Evolutionary conservation across 768 basidiomycete genomes (phyloP), one percentile per base, ranked within the genome.

Genomic region (Mycena vulgaris): DNA sequence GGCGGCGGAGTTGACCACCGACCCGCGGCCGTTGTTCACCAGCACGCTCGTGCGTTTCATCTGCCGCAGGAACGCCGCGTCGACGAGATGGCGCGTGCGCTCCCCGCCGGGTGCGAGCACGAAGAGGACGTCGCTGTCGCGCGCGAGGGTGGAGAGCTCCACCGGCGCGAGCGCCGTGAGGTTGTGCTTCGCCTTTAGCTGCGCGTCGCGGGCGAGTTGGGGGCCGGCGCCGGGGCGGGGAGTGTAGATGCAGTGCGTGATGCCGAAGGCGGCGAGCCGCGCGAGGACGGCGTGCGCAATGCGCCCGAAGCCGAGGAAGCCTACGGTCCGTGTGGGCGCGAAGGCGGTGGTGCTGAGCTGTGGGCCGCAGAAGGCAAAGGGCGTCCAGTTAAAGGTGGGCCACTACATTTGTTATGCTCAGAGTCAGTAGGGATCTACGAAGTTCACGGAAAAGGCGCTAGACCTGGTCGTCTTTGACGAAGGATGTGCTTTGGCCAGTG

Each of bases 281-380:
- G 86, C 79, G 58, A 97, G 87, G 0, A 93, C 93, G 28, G 92
- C 93, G 75, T 96, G 94, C 0, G 96, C 91, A 74, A 99, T 99
- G 27, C 97, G 90, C 7, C 97, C 97, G 74, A 99, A 98, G 16
- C 98, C 98, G 40, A 99, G 85, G 82, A 99, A 98, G 1, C 95
- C 96, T 1, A 92, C 90, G 3, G 92, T 97, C 49, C 91, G 89
- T 14, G 79, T 86, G 3, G 85, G 86, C 7, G 87, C 82, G 33
- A 83, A 74, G 3, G 78, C 57, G 5, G 86, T 85, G 0, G 90
- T 81, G 80, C 92, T 91, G n/a, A 94, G 81, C 77, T 96, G 95
- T 1, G 90, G 93, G 0, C 97, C 97, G 72, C 94, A 95, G 72
- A 97, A 88, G 14, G 86, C 83, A 80, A 95, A 96, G 0, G 97